Conservation (phyloP, 2,329 filamentous ascomycete species). For the Blastomyces gilchristii region DNA sequence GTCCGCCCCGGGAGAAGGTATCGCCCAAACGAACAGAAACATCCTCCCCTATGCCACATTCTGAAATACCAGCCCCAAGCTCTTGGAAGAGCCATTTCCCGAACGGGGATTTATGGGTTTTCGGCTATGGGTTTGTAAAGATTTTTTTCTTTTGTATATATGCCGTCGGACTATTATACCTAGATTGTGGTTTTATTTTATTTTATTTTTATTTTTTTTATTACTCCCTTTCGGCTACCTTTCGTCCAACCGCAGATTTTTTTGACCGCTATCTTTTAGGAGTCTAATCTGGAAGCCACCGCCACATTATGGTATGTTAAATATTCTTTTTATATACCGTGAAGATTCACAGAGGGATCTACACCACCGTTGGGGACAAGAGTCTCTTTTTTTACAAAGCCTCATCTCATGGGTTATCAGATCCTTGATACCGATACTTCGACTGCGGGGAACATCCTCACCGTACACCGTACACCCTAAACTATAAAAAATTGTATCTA, state of each 20-base stretch:
- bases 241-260: background rate
- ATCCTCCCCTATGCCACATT: background rate
- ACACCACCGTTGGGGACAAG: background rate
- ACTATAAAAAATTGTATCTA: background rate
- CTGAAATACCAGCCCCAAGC: background rate
- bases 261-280: conserved; percentile 36
- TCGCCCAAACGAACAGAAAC: background rate
- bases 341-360: background rate
- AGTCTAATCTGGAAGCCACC: conserved; percentile 98
- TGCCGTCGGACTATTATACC: background rate
- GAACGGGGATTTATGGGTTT: conserved; percentile 76
- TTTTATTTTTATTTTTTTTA: background rate
- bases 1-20: background rate
- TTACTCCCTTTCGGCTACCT: background rate
- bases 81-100: conserved; percentile 38
- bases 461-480: background rate
- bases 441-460: background rate
- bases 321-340: background rate
- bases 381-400: background rate
- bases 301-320: conserved; percentile 73
- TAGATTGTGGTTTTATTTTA: background rate
- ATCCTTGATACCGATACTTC: background rate
- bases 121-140: conserved; percentile 75
- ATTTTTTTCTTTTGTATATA: conserved; percentile 1
- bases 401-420: background rate